Evolutionary conservation across 345 rosid species (phyloP).

Genomic region (Melaleuca quinquenervia): DNA sequence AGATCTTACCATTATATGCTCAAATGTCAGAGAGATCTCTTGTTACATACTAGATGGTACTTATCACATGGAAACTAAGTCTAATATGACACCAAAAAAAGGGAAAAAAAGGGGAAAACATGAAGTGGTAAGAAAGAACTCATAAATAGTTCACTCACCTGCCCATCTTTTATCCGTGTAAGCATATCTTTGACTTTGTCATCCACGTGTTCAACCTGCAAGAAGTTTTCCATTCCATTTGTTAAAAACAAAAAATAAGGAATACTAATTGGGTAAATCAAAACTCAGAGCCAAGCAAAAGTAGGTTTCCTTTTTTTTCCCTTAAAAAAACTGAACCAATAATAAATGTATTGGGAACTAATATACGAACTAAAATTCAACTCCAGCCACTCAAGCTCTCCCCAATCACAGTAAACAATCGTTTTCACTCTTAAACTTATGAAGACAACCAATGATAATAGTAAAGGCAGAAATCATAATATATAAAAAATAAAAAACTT

Average conservation of each 20-base stretch:
- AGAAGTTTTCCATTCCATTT: neutral
- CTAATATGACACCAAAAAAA: neutral
- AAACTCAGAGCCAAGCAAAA: neutral
- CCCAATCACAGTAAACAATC: neutral
- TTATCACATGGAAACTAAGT: neutral
- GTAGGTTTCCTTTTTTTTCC: neutral
- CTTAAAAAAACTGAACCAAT: neutral
- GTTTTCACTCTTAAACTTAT: neutral
- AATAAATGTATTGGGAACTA: neutral
- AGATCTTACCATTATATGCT: neutral
- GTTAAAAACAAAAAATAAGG: neutral
- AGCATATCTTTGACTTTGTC: slow-evolving; percentile 66
- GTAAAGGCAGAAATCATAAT: neutral
- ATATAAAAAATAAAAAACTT: no score
- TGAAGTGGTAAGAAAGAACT: neutral
- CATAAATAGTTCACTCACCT: slow-evolving; percentile 17
- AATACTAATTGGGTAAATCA: neutral
- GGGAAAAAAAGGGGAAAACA: neutral
- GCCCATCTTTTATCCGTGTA: slow-evolving; percentile 37
- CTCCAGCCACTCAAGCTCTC: neutral
- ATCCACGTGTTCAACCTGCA: slow-evolving; percentile 76
- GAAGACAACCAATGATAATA: neutral
- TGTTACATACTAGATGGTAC: neutral
- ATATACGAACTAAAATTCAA: neutral
- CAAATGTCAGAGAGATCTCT: neutral